Evolutionary conservation across 768 basidiomycete species (phyloP).

Genomic region (Suillus luteus): DNA sequence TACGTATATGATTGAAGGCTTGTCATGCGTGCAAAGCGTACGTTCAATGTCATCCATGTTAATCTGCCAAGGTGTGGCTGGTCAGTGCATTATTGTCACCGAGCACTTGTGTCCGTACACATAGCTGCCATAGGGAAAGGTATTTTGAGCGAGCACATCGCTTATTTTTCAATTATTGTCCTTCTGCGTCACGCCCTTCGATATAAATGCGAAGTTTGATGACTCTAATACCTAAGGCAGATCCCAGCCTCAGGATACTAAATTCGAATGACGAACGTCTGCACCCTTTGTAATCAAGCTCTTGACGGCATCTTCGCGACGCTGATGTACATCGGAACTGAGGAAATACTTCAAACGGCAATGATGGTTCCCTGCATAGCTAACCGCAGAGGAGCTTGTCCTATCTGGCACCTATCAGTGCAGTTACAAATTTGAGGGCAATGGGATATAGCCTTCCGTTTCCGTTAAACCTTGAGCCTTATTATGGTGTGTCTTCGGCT

Average conservation of each 20-base stretch:
- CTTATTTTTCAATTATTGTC: background rate
- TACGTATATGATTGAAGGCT: constrained; percentile 4
- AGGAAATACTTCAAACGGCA: background rate
- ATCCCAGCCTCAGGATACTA: background rate
- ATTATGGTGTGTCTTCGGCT: too few species aligned
- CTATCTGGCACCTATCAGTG: background rate
- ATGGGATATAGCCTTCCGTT: background rate
- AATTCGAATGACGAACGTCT: background rate
- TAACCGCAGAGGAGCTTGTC: background rate
- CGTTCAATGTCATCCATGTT: background rate
- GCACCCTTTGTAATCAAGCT: background rate
- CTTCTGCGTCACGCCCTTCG: background rate
- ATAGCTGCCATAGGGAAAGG: background rate
- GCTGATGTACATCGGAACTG: background rate
- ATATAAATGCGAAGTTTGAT: background rate
- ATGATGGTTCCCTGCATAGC: background rate
- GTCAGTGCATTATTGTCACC: background rate
- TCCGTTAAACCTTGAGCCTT: too few species aligned
- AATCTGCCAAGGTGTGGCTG: background rate
- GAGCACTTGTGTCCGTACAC: background rate
- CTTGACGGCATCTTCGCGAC: background rate
- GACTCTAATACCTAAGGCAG: background rate
- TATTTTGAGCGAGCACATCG: background rate
- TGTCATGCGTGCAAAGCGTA: background rate
- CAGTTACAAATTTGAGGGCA: background rate